Evolutionary conservation across 768 basidiomycete genomes (phyloP), one percentile per base, ranked within the genome.

Genomic region (Pholiota microspora): DNA sequence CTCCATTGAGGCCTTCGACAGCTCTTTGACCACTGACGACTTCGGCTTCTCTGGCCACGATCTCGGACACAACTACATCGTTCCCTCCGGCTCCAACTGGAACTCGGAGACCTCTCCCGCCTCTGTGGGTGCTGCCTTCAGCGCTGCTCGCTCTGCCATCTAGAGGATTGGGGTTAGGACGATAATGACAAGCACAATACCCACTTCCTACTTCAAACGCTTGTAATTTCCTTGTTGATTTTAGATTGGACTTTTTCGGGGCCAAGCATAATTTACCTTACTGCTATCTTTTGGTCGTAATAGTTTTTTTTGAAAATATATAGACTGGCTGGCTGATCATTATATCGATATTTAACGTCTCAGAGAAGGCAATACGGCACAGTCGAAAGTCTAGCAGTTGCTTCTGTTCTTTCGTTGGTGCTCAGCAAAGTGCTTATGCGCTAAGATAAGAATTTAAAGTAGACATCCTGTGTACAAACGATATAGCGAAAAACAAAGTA

Each of bases 81-180:
- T 73, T 52, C 64, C 70, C 25, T 46, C 53, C 25, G 75, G 74
- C 58, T 59, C 64, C 58, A 77, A 78, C 73, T 78, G 78, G 76
- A 59, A 65, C 58, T 42, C 59, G 25, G 47, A 47, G 3, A 60
- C 58, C 45, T 66, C 65, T 16, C 70, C 60, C 21, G 55, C 53
- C 13, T 68, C 69, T 13, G 75, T 75, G 50, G 66, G 65, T 44
- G 60, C 67, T 54, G 73, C 74, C n/a, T 73, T 60, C 64, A 61
- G 62, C 46, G 60, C 68, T 47, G 62, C 71, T 32, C 51, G 55
- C 45, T 55, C 64, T 50, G 69, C 72, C 23, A 57, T 61, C 48
- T 55, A 51, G 54, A 46, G n/a, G 46, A 32, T 46, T 16, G 27
- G 46, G 15, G 27, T 27, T 8, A 28, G 2, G 29, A 13, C 29